Conservation (phyloP, 2,329 filamentous ascomycete genomes). For the Fusarium sp. region DNA sequence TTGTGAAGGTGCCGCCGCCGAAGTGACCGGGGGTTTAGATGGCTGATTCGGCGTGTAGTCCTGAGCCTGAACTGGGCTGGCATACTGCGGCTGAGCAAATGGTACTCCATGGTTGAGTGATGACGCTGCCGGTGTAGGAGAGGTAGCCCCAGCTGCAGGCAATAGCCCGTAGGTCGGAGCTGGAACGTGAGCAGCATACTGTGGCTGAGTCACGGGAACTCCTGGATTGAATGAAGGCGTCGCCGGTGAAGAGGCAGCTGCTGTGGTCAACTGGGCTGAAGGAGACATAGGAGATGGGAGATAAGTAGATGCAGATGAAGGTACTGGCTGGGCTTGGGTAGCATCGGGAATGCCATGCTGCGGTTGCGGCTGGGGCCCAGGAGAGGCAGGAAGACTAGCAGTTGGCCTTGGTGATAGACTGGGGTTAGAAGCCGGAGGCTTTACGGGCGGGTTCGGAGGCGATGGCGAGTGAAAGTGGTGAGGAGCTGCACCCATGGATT, state of each 20-base stretch:
- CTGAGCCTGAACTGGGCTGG: slow-evolving; percentile 18
- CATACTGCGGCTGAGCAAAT: slow-evolving; percentile 38
- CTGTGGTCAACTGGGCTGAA: slow-evolving; percentile 14
- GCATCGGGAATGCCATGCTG: slow-evolving; percentile 23
- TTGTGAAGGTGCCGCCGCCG: slow-evolving; percentile 8
- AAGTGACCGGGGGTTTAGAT: background rate
- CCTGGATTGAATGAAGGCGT: slow-evolving; percentile 20
- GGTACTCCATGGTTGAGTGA: slow-evolving; percentile 21
- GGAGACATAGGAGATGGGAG: slow-evolving; percentile 26
- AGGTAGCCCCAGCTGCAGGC: slow-evolving; percentile 4
- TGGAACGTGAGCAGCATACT: slow-evolving; percentile 33
- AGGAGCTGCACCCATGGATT: slow-evolving; percentile 28
- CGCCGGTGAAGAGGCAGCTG: slow-evolving; percentile 10
- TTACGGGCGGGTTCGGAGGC: slow-evolving; percentile 5
- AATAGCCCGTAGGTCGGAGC: slow-evolving; percentile 18
- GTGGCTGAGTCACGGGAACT: slow-evolving; percentile 29
- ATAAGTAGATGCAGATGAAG: slow-evolving; percentile 16
- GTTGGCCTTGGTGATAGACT: slow-evolving; percentile 15
- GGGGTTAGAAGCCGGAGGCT: slow-evolving; percentile 3
- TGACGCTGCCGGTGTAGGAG: slow-evolving; percentile 9
- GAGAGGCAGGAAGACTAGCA: slow-evolving; percentile 19
- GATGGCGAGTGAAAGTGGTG: slow-evolving; percentile 38
- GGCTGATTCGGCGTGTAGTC: slow-evolving; percentile 19
- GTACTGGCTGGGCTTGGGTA: slow-evolving; percentile 19
- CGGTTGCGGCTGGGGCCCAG: slow-evolving; percentile 12